Base-by-base conservation (phyloP, 2,329 filamentous ascomycete genomes). In the Dothistroma pini region DNA sequence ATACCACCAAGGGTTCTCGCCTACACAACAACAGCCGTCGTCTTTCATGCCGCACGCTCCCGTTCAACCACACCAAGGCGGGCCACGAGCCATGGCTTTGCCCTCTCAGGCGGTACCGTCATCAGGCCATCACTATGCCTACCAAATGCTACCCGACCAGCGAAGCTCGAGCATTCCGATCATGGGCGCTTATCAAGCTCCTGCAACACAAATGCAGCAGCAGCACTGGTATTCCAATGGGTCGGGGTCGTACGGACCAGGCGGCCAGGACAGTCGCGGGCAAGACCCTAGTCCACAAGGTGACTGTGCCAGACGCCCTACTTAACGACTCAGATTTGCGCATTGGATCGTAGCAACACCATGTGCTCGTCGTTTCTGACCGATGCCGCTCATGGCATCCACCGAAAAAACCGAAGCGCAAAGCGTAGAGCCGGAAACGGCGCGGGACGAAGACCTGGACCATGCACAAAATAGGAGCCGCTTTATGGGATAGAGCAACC, bases 121-220 rank as follows among this genome's bases (percentile, higher is more conserved):
- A 25, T 16, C 22, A 29, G 53, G 53, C 21, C 54, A 48, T 16
- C 41, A 2, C 9, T 32, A 48, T 12, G 22, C 16, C 7, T 56
- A 56, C 25, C 7, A 16, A 0, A n/a, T 41, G 54, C 54, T 38
- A 21, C 54, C 54, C 31, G 54, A 56, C 32, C 54, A 47, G 54
- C 38, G 54, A 2, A 56, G 38, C 41, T 49, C 54, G 12, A 56
- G 54, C 41, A 56, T 56, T 31, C 54, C 54, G n/a, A 29, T 11
- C 31, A 12, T 11, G 9, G 16, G 22, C 7, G 31, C 22, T 25
- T 55, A 29, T 31, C 58, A 51, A 10, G 52, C 41, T 7, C 58
- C 58, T 8, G 14, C 10, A 5, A 35, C 41, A 49, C 41, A 14
- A 31, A 47, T 56, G 41, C 38, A 29, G 19, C n/a, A 32, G 9